Base-by-base conservation (phyloP, 2,329 filamentous ascomycete species). In the Colletotrichum ledebouriae region DNA sequence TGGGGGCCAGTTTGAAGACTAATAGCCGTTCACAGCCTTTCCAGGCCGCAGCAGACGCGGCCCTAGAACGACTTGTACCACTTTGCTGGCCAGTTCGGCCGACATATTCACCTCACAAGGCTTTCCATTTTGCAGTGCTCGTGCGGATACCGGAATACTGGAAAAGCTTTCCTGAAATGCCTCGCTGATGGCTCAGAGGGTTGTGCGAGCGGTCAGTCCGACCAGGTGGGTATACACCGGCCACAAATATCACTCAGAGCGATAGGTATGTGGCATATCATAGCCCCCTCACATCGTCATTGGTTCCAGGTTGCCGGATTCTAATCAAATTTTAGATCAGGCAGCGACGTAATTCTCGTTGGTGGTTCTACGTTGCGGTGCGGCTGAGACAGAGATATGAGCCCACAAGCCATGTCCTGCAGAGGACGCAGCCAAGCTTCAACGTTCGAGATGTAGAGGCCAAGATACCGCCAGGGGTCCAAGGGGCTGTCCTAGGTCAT, bases 31-130 rank as follows among this genome's bases (percentile, higher is more conserved):
- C 61, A 69, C 62, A 60, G 66, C 66, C 66, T 60, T 66, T 42
- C 15, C 34, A 6, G 61, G 66, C 66, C 66, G 66, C 61, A 50
- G 56, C 39, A 11, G 20, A 29, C 55, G 55, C 61, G 55, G 56
- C 63, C 49, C 29, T 9, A n/a, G 42, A n/a, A 9, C 29, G 29
- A 29, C 29, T 20, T 12, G 15, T 11, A 44, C 50, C 57, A 52
- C 20, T 34, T n/a, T 46, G 33, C 59, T 49, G 33, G 25, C 41
- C 46, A 44, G 29, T 29, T 29, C 7, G 29, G 34, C 66, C 66
- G 55, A 44, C 62, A 59, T 58, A 20, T 60, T 41, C 41, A 66
- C 56, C 61, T 56, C 56, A 33, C 66, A 57, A 69, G 66, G 65
- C 65, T 64, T 65, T 64, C 29, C 63, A 41, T 39, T 33, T 59